Evolutionary conservation across 352 stramenopile genomes (phyloP).

Genomic region (Peronospora destructor): DNA sequence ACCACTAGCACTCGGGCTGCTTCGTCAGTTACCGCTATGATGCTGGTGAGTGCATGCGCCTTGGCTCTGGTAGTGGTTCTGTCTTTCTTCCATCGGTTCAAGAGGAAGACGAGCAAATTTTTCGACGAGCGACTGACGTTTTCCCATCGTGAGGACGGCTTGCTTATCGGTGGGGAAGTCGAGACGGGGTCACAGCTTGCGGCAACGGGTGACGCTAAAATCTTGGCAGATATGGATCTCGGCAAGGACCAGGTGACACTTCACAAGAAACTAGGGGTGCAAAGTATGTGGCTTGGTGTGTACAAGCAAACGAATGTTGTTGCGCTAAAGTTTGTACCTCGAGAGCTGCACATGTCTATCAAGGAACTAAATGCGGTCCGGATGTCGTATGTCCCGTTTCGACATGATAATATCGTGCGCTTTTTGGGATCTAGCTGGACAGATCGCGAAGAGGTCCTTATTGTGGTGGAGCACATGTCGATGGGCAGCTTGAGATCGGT

Average conservation of each 20-base stretch:
- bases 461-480: constrained; percentile 75
- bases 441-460: constrained; percentile 48
- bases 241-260: constrained; percentile 39
- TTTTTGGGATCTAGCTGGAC: constrained; percentile 60
- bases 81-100: constrained; percentile 36
- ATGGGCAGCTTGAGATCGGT: constrained; percentile 57
- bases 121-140: constrained; percentile 32
- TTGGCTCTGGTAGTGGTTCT: constrained; percentile 28
- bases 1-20: constrained; percentile 2
- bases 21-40: constrained; percentile 21
- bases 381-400: constrained; percentile 48
- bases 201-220: constrained; percentile 13
- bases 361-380: constrained; percentile 43
- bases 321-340: constrained; percentile 42
- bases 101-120: constrained; percentile 31
- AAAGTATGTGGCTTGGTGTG: constrained; percentile 46
- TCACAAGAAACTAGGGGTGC: constrained; percentile 46
- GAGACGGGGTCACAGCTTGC: constrained; percentile 7
- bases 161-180: constrained; percentile 12
- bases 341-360: constrained; percentile 29
- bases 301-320: constrained; percentile 46
- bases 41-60: constrained; percentile 17
- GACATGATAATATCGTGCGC: constrained; percentile 57
- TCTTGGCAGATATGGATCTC: constrained; percentile 43
- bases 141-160: constrained; percentile 25